These are phyloP conservation scores for Phytophthora aleatoria DNA, from an alignment of 352 stramenopile species.

Conservation along the genomic window DNA sequence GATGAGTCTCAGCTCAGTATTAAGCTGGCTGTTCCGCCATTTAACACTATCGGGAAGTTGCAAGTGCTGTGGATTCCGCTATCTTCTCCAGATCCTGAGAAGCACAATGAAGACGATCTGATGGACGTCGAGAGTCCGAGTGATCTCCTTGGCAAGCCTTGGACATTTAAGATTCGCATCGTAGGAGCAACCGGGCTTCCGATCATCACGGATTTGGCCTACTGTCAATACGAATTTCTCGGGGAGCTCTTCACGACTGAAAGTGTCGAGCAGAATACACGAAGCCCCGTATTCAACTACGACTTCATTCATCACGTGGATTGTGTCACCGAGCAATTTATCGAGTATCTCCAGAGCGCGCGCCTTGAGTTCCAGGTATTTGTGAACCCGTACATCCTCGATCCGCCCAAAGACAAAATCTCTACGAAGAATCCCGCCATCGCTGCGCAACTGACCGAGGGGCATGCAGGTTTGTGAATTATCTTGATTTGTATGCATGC, in stretches of 20 bases:
- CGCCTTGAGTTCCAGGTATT: slow-evolving; percentile 90
- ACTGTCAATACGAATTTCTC: slow-evolving; percentile 94
- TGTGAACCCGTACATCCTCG: slow-evolving; percentile 89
- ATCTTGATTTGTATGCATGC: background rate
- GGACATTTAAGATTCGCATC: slow-evolving; percentile 91
- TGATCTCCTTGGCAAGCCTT: slow-evolving; percentile 88
- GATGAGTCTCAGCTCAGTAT: slow-evolving; percentile 90
- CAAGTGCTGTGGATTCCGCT: slow-evolving; percentile 91
- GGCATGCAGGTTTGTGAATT: slow-evolving; percentile 40
- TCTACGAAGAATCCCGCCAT: slow-evolving; percentile 78
- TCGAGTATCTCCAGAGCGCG: slow-evolving; percentile 82
- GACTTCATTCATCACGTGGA: slow-evolving; percentile 86
- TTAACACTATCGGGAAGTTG: slow-evolving; percentile 94
- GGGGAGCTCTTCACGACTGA: slow-evolving; percentile 93
- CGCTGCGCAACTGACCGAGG: slow-evolving; percentile 60
- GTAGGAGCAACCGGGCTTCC: slow-evolving; percentile 83
- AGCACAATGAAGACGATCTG: slow-evolving; percentile 67
- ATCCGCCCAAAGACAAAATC: slow-evolving; percentile 84
- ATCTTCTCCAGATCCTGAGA: slow-evolving; percentile 71
- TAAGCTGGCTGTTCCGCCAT: slow-evolving; percentile 91
- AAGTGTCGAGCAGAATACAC: slow-evolving; percentile 88
- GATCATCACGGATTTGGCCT: slow-evolving; percentile 89
- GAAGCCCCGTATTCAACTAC: slow-evolving; percentile 91
- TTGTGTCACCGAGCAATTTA: slow-evolving; percentile 87
- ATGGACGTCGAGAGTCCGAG: slow-evolving; percentile 75